Conservation (phyloP, 1,139 yeast species). For the Hemisphaericaspora subhashii region DNA sequence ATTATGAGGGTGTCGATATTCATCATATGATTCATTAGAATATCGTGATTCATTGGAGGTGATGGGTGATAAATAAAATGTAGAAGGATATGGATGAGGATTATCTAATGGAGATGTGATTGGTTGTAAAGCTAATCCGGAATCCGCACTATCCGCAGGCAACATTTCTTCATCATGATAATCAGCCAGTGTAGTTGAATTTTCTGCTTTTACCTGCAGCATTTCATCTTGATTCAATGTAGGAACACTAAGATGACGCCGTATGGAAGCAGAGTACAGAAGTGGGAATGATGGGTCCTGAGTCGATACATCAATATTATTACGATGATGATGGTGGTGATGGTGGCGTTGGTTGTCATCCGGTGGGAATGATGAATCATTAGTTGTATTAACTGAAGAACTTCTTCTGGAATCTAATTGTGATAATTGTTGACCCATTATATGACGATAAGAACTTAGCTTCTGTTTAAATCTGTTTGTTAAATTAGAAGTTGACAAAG, state of each 20-base stretch:
- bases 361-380: neutral
- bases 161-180: slow-evolving; percentile 1
- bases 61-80: slow-evolving; percentile 36
- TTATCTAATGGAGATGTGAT: slow-evolving; percentile 16
- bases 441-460: neutral
- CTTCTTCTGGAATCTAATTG: slow-evolving; percentile 1
- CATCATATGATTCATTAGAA: slow-evolving; percentile 7
- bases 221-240: neutral
- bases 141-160: too few relatives aligned
- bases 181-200: too few relatives aligned
- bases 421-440: slow-evolving; percentile 7
- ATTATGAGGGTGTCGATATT: neutral
- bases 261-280: neutral
- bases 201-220: too few relatives aligned
- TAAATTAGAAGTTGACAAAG: neutral
- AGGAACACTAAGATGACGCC: neutral
- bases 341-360: neutral
- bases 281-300: neutral
- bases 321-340: neutral
- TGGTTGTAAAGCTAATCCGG: slow-evolving; percentile 13
- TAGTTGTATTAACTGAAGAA: neutral
- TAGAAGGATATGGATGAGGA: slow-evolving; percentile 19
- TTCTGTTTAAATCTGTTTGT: neutral
- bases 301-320: neutral
- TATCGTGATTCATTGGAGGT: slow-evolving; percentile 32